Conservation (phyloP, 768 basidiomycete genomes). For the Suillus spraguei region DNA sequence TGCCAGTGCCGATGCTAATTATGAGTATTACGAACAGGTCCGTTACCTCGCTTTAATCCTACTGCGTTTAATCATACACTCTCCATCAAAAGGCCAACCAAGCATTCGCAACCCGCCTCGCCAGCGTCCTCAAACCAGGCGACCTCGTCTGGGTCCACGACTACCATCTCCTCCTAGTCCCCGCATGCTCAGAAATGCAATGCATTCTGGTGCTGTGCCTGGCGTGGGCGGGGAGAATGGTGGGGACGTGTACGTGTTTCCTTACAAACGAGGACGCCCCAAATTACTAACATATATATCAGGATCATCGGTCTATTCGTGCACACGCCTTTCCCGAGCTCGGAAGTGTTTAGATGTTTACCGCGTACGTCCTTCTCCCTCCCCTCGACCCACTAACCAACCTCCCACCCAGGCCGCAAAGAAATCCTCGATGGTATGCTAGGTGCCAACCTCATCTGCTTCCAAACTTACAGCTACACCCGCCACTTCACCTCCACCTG, state of each 20-base stretch:
- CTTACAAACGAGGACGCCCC: neutral
- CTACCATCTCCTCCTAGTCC: conserved; percentile 93
- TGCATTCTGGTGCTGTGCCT: conserved; percentile 30
- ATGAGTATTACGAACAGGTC: conserved; percentile 41
- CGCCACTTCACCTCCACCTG: conserved; percentile 95
- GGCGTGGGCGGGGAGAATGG: conserved; percentile 27
- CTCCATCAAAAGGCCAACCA: conserved; percentile 63
- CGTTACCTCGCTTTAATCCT: neutral
- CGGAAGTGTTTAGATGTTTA: conserved; percentile 93
- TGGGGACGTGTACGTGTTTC: conserved; percentile 24
- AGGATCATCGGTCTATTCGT: conserved; percentile 87
- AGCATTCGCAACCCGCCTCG: conserved; percentile 75
- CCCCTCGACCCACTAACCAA: neutral
- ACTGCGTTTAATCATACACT: neutral
- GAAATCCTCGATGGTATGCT: conserved; percentile 98
- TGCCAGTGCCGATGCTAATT: conserved; percentile 82
- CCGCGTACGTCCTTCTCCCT: conserved; percentile 61
- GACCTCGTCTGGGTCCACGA: conserved; percentile 95
- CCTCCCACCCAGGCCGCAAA: conserved; percentile 59
- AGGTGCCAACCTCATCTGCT: conserved; percentile 93
- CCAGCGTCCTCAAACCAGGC: conserved; percentile 79
- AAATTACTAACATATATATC: conserved; percentile 4
- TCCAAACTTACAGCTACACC: conserved; percentile 97
- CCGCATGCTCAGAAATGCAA: conserved; percentile 77
- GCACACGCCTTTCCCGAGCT: conserved; percentile 97